Evolutionary conservation across 192 early-diverging fungal species (phyloP), one percentile per base, ranked within the genome.

Genomic region (Podila minutissima): DNA sequence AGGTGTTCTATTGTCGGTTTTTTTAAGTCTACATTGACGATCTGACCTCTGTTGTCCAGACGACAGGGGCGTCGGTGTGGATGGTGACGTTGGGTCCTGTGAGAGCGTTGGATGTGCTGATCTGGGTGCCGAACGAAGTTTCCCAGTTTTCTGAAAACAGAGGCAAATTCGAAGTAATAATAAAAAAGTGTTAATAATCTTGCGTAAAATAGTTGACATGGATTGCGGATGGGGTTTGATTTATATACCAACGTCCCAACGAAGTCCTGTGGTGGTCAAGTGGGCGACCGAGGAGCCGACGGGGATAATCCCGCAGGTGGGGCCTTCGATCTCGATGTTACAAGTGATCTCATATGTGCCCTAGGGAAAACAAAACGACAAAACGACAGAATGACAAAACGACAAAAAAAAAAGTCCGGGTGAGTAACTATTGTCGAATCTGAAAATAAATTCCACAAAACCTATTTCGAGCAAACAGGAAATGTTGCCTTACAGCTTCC

Each of bases 281-380:
- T 77, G 83, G 2, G 92, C 89, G 33, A 84, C 83, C 4, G 84
- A 84, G 2, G 89, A 88, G 11, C 92, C 92, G 35, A 98, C 82
- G 15, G 97, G 97, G 62, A 98, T 84, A 1, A 98, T 84, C 26
- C 97, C 97, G 72, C 97, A 98, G 0, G 91, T 93, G 3, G 96
- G 94, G 0, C 96, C 95, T 82, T 97, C 93, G 7, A 93, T 75
- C 19, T 86, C 72, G 35, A 68, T 50, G 51, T 88, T 83, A 66
- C 91, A 92, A 31, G 85, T 63, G 12, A 98, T 91, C 31, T 84
- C 83, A 85, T 93, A 92, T 19, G 76, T 84, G 13, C 94, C 93
- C 89, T 93, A 65, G 15, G 2, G 15, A 46, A 46, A 0, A 46
- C 15, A 46, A 41, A 46, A 17, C 41, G 12, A 41, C n/a, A n/a